Evolutionary conservation across 2,329 filamentous ascomycete species (phyloP), one percentile per base, ranked within the genome.

Genomic region (Septoria linicola): DNA sequence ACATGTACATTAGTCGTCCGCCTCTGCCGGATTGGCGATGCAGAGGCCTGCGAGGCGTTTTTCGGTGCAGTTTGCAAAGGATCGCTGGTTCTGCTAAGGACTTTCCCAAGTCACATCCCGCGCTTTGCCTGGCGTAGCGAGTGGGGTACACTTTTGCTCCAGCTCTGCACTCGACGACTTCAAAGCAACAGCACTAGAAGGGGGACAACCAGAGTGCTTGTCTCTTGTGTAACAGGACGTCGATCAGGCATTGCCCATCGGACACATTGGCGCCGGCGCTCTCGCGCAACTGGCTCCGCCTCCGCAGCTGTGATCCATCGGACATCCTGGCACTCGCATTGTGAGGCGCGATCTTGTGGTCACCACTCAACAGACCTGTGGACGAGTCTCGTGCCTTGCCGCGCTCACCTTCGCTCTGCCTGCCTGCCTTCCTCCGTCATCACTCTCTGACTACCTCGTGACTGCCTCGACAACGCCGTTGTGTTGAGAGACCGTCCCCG

Each of bases 391-490:
- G 40, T 31, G 40, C 40, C 27, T 31, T 17, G 8, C 16, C 21
- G 40, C 21, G 20, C 32, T 36, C 32, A 5, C 32, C 32, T 36
- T 13, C 13, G 13, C 32, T 36, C 21, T n/a, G n/a, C n/a, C 27
- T 30, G 7, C 40, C 40, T 14, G n/a, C 19, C 13, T 14, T 19
- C 3, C 14, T 42, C 20, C 40, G 40, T 19, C 37, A 21, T 27
- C 37, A n/a, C 20, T 34, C n/a, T n/a, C n/a, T n/a, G 30, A 19
- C 30, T 34, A 32, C 42, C 16, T 45, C 31, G 42, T 36, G 40
- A 51, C 48, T 44, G 40, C 48, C 40, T 44, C 34, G 23, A 21
- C 41, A 34, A 37, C 40, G 34, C 10, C 39, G 8, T 10, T 32
- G 21, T 32, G 17, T 27, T 37, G 14, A 23, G 31, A 14, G 11